Evolutionary conservation across 805 yeast species (phyloP), one percentile per base, ranked within the genome.

Genomic region (Metschnikowia cubensis): DNA sequence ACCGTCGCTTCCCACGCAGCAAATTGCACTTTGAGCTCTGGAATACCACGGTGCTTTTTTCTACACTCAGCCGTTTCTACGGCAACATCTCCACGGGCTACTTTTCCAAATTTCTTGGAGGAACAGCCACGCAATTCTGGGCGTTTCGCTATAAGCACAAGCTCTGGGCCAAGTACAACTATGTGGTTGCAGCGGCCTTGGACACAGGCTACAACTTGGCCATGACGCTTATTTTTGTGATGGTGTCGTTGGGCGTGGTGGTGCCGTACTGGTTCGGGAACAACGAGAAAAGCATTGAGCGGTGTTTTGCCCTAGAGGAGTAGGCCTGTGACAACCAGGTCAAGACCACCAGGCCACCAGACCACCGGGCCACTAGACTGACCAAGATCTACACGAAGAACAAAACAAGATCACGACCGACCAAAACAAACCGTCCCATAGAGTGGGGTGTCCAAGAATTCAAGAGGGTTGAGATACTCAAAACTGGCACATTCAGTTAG

Each of bases 181-280:
- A 76, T 58, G 69, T 76, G 13, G 55, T 75, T 22, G 81, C 81
- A 1, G 81, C 82, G 2, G 80, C 81, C 0, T 68, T 75, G 52
- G 81, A 77, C 52, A 75, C 81, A 0, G 82, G 81, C 4, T 75
- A 70, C 60, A 77, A 76, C 52, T 56, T 77, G 39, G 65, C 79
- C 2, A 64, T 71, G 38, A 52, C 77, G 21, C 53, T 67, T 22
- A 63, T 77, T 10, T 77, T 77, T 55, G 45, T 71, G 10, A 48
- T 71, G 21, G 65, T 69, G 17, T 61, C 74, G 1, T 50, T 59
- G 25, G 61, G 59, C 7, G 46, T 57, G 45, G 31, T 17, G 11
- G 68, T 69, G 62, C 79, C 80, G 1, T 37, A 63, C 45, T 77
- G 81, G 82, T 77, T 77, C 74, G 82, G 82, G 7, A 77, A 77